phyloP scores from a whole-genome alignment of 805 yeast species.

The Nakazawaea molendinolei region DNA sequence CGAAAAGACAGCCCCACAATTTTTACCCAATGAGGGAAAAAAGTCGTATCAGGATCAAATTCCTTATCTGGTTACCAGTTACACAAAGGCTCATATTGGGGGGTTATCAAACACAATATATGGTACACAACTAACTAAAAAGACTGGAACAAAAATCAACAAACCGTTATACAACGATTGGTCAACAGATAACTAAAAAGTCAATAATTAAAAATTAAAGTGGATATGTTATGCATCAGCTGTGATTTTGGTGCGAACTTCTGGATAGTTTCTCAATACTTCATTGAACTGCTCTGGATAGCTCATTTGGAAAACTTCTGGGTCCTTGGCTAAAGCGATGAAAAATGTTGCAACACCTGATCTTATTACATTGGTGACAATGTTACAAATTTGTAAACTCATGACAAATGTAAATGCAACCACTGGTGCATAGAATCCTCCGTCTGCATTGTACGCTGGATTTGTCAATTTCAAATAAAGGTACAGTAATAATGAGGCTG shows the following conservation, averaged over 20 bases:
- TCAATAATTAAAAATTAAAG: too few species aligned
- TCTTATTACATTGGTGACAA: slow-evolving; percentile 62
- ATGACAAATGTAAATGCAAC: slow-evolving; percentile 70
- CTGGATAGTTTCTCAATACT: slow-evolving; percentile 41
- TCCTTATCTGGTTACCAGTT: slow-evolving; percentile 1
- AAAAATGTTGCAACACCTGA: slow-evolving; percentile 76
- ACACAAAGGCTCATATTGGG: too few species aligned
- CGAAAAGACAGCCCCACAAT: too few species aligned
- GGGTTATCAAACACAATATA: too few species aligned
- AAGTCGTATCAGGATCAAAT: too few species aligned
- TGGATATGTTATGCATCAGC: slow-evolving; percentile 16
- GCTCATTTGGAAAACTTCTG: slow-evolving; percentile 65
- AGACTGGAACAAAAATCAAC: too few species aligned
- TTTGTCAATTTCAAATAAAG: slow-evolving; percentile 60
- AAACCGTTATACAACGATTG: too few species aligned
- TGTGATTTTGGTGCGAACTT: slow-evolving; percentile 36
- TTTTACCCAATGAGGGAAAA: too few species aligned
- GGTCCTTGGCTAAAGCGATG: slow-evolving; percentile 74
- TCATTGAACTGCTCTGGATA: slow-evolving; percentile 52
- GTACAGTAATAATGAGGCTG: slow-evolving; percentile 43
- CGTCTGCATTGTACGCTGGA: slow-evolving; percentile 57
- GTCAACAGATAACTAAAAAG: too few species aligned
- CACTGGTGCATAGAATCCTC: slow-evolving; percentile 62
- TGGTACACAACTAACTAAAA: too few species aligned
- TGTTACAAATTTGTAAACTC: slow-evolving; percentile 64